These are phyloP conservation scores for Acacia concinna DNA, from an alignment of 331 rosid genomes.

Conservation along the genomic window DNA sequence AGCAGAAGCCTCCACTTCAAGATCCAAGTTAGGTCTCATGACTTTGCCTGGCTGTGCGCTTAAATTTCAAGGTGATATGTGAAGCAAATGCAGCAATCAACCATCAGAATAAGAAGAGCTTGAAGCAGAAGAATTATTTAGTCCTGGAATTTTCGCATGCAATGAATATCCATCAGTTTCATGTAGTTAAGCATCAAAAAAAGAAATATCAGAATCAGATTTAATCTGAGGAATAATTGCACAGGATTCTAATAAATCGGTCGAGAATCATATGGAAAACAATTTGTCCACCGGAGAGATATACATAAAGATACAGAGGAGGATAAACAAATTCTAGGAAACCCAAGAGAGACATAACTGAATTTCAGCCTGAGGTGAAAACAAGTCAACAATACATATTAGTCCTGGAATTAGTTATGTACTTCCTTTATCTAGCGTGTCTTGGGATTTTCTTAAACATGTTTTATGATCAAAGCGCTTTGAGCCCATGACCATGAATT, in stretches of 20 bases:
- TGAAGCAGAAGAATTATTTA: neutral
- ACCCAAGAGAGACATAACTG: neutral
- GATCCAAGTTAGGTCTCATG: constrained; percentile 68
- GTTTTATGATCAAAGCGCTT: neutral
- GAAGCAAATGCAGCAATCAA: constrained; percentile 30
- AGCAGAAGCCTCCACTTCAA: constrained; percentile 67
- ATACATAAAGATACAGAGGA: neutral
- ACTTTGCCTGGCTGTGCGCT: constrained; percentile 20
- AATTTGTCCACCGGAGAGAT: neutral
- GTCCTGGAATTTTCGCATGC: constrained; percentile 42
- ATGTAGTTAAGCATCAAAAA: neutral
- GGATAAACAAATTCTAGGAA: neutral
- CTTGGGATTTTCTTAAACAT: neutral
- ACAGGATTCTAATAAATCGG: neutral
- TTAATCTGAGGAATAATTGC: neutral
- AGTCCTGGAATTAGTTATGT: neutral
- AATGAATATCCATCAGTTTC: neutral
- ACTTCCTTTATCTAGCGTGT: neutral
- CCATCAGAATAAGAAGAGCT: constrained; percentile 26
- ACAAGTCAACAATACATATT: neutral
- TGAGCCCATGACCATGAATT: neutral
- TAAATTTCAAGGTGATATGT: constrained; percentile 23
- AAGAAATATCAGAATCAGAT: neutral
- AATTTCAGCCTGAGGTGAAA: neutral
- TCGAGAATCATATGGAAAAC: neutral